phyloP scores from a whole-genome alignment of 2,329 filamentous ascomycete species.

The Verruconis gallopava region DNA sequence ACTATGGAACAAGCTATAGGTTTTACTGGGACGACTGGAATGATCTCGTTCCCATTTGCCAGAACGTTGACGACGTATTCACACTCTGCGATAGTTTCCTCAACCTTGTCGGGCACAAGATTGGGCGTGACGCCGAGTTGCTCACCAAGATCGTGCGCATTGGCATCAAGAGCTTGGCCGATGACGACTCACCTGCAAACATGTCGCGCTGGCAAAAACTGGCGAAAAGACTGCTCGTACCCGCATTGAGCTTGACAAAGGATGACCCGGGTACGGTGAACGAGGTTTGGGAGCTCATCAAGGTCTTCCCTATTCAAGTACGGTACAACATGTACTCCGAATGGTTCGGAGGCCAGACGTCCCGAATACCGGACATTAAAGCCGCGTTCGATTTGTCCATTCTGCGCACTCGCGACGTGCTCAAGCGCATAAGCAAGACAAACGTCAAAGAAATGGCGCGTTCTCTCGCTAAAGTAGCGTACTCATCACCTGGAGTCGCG shows the following conservation, averaged over 20 bases:
- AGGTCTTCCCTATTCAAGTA: slow-evolving; percentile 59
- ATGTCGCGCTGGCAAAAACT: slow-evolving; percentile 70
- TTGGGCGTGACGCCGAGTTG: slow-evolving; percentile 69
- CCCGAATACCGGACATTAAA: slow-evolving; percentile 63
- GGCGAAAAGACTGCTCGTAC: slow-evolving; percentile 71
- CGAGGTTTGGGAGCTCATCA: slow-evolving; percentile 74
- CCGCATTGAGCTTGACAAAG: slow-evolving; percentile 74
- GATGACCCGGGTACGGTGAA: slow-evolving; percentile 74
- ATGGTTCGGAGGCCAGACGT: slow-evolving; percentile 74
- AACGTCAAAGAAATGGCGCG: slow-evolving; percentile 80
- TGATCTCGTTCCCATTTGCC: slow-evolving; percentile 84
- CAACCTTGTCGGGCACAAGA: slow-evolving; percentile 75
- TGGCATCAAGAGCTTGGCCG: slow-evolving; percentile 58
- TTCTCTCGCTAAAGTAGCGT: slow-evolving; percentile 80
- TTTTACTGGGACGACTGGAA: slow-evolving; percentile 98
- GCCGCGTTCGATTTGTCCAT: slow-evolving; percentile 64
- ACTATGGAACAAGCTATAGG: slow-evolving; percentile 63
- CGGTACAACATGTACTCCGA: slow-evolving; percentile 87
- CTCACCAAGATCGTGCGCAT: slow-evolving; percentile 77
- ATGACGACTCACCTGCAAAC: slow-evolving; percentile 60
- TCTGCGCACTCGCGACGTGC: slow-evolving; percentile 67
- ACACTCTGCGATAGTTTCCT: slow-evolving; percentile 72
- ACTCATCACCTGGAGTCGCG: slow-evolving; percentile 79
- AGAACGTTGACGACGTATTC: slow-evolving; percentile 82
- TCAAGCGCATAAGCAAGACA: slow-evolving; percentile 81